Base-by-base conservation (phyloP, 768 basidiomycete genomes). In the Tricholoma bakamatsutake region DNA sequence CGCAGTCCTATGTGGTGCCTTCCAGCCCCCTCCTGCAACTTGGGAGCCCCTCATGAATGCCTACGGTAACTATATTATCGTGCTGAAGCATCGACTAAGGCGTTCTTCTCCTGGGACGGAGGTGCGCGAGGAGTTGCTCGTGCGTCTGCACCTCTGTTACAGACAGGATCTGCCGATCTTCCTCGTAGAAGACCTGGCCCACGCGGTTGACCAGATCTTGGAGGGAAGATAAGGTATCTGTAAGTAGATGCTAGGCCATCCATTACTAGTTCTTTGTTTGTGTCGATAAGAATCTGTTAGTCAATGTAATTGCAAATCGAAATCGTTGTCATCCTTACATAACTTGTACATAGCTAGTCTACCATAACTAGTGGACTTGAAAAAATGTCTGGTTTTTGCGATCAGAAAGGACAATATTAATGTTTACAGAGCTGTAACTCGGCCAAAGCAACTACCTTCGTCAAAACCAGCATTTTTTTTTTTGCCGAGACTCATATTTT, bases 41-140 rank as follows among this genome's bases (percentile, higher is more conserved):
- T 53, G 51, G 46, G 45, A 33, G 11, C 37, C 56, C 9, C 24
- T 57, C 40, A 28, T 53, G 52, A 53, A 49, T 24, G 56, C 46
- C 1, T 57, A 42, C 37, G 40, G 46, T 51, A 30, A 45, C 35
- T 48, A 52, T 30, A 47, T 53, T n/a, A 53, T 57, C n/a, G 35
- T 15, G 39, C 43, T 47, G 30, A 45, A 24, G 35, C 24, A 31
- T n/a, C 46, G 28, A 47, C 28, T n/a, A 15, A 2, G 15, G 15
- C 8, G 11, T 28, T 28, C 15, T 2, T 17, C 46, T n/a, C 46
- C 13, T 47, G 28, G 27, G 15, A 13, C 45, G 5, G n/a, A 48
- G 28, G 28, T 31, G 46, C 31, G 27, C 17, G 8, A 30, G 28
- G 46, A 30, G 17, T 30, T 48, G 10, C 24, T 31, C 17, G 15